Evolutionary conservation across 352 stramenopile genomes (phyloP).

Genomic region (Phytophthora pluvialis): DNA sequence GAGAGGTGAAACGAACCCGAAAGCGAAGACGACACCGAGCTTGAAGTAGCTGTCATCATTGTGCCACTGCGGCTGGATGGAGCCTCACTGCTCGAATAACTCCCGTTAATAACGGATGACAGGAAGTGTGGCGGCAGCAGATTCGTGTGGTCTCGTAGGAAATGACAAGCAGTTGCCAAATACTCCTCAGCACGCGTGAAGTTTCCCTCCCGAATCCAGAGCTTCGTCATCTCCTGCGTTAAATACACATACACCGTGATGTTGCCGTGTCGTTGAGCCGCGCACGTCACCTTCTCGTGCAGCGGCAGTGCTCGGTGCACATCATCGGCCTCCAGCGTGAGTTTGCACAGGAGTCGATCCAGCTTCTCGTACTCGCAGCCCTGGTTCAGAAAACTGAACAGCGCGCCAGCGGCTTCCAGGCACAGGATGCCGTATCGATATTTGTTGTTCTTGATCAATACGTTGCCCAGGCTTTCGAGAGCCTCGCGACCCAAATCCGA

Average conservation of each 20-base stretch:
- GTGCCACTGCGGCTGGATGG: slow-evolving; percentile 65
- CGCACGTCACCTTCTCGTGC: slow-evolving; percentile 80
- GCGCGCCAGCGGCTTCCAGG: slow-evolving; percentile 64
- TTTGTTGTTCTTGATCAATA: slow-evolving; percentile 88
- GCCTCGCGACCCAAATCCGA: slow-evolving; percentile 74
- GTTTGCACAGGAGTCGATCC: slow-evolving; percentile 70
- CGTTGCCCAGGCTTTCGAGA: slow-evolving; percentile 75
- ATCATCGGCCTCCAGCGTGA: slow-evolving; percentile 82
- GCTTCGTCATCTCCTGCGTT: slow-evolving; percentile 77
- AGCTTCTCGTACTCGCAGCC: slow-evolving; percentile 79
- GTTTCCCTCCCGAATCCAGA: slow-evolving; percentile 82
- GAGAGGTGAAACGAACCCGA: slow-evolving; percentile 64
- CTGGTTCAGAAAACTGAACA: slow-evolving; percentile 79
- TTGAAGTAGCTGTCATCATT: slow-evolving; percentile 73
- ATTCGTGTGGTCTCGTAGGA: slow-evolving; percentile 72
- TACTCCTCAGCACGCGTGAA: slow-evolving; percentile 80
- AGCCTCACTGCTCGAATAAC: slow-evolving; percentile 62
- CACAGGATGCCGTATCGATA: slow-evolving; percentile 87
- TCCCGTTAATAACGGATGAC: slow-evolving; percentile 49
- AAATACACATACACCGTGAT: slow-evolving; percentile 88
- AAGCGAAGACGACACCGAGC: slow-evolving; percentile 68
- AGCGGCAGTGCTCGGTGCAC: slow-evolving; percentile 74
- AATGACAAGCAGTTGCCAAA: slow-evolving; percentile 65
- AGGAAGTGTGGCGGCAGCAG: slow-evolving; percentile 72
- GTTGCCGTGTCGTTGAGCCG: slow-evolving; percentile 77